Conservation (phyloP, 108 stramenopile species). For the Cyclotella distinguenda region DNA sequence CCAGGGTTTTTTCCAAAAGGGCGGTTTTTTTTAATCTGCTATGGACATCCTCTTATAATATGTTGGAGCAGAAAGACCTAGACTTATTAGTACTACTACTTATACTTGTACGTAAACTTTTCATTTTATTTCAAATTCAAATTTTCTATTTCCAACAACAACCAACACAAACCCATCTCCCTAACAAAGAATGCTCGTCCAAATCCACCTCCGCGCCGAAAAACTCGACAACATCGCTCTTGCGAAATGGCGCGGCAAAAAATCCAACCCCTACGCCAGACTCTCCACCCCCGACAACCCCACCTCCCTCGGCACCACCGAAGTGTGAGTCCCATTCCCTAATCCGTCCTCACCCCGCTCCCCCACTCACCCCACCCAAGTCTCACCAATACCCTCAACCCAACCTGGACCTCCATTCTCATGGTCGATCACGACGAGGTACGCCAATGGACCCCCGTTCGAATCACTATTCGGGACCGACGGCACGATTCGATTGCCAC, state of each 20-base stretch:
- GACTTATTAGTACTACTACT: too few species aligned
- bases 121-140: too few species aligned
- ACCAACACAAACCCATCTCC: too few species aligned
- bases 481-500: too few species aligned
- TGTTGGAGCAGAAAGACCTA: too few species aligned
- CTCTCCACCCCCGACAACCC: neutral
- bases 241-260: constrained; percentile 9
- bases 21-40: too few species aligned
- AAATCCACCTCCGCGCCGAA: constrained; percentile 31
- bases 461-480: constrained; percentile 20
- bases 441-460: constrained; percentile 15
- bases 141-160: too few species aligned
- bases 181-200: constrained; percentile 7
- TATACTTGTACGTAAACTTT: too few species aligned
- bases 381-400: constrained; percentile 5
- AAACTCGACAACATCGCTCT: constrained; percentile 18
- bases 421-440: constrained; percentile 17
- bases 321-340: neutral
- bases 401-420: constrained; percentile 9
- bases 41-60: too few species aligned
- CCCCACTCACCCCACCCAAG: neutral
- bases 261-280: constrained; percentile 28
- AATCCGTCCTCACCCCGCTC: neutral
- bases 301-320: neutral
- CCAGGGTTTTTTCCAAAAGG: too few species aligned